Percentiles rank a stretch among this genome's conserved stretches.
Conservation (phyloP, 345 rosid species). For the Psidium guajava region DNA sequence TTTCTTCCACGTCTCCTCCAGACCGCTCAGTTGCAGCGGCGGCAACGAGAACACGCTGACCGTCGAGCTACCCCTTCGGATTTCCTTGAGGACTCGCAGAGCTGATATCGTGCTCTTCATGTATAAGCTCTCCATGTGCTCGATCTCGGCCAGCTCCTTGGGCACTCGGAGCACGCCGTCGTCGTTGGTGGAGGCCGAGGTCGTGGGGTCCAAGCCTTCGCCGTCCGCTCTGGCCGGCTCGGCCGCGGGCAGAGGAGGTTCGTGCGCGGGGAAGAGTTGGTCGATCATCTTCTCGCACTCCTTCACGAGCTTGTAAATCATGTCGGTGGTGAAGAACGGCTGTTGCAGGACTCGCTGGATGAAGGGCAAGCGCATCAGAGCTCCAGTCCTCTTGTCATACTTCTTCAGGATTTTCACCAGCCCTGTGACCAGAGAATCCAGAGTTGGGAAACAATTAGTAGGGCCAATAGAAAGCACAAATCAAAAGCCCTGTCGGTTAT, state of each 20-base stretch:
- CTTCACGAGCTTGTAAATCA: conserved; percentile 72
- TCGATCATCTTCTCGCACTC: conserved; percentile 84
- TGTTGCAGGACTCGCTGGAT: conserved; percentile 84
- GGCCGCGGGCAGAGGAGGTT: conserved; percentile 15
- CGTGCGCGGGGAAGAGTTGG: conserved; percentile 34
- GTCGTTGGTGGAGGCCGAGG: conserved; percentile 16
- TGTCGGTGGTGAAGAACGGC: conserved; percentile 89
- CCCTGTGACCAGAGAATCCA: conserved; percentile 24
- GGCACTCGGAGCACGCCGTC: conserved; percentile 19
- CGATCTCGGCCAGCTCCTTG: conserved; percentile 52
- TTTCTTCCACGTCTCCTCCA: conserved; percentile 73
- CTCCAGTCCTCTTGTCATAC: conserved; percentile 92
- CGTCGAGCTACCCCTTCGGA: conserved; percentile 78
- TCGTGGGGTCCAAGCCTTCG: conserved; percentile 22
- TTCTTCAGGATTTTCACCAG: conserved; percentile 89
- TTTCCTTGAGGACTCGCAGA: conserved; percentile 56
- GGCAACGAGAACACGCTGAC: conserved; percentile 83
- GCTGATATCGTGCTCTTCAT: conserved; percentile 91
- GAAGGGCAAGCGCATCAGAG: conserved; percentile 80
- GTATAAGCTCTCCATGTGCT: conserved; percentile 52
- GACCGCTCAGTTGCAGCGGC: conserved; percentile 53
- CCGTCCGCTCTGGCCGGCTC: conserved; percentile 3
- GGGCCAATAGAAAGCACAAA: background rate
- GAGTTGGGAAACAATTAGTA: background rate
- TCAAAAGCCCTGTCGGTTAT: background rate